Evolutionary conservation across 2,329 filamentous ascomycete species (phyloP), one percentile per base, ranked within the genome.

Genomic region (Alternaria sp.): DNA sequence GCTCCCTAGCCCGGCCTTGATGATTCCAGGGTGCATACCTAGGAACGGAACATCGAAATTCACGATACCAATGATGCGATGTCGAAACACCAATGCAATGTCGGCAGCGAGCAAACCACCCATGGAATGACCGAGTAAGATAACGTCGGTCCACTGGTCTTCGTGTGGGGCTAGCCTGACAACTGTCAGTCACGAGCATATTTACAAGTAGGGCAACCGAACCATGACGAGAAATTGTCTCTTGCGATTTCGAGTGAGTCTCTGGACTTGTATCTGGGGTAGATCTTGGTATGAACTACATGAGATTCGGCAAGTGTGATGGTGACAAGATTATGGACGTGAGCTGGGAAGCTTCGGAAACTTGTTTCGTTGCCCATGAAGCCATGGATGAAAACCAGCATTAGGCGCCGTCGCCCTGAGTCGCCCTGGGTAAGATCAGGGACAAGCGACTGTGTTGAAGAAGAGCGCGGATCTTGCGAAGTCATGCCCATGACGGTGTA

Each of bases 331-430:
- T 89, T 87, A 77, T 97, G 94, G 4, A 97, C 87, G 80, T 97
- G 93, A 8, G 91, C 91, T 0, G 94, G 94, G 70, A 97, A 97
- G 45, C 90, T 92, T 63, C 89, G 87, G 75, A 97, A 97, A 59
- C 92, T 96, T 32, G 91, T 90, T 77, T 95, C 92, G 61, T 92
- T 90, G 53, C 94, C 93, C 85, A 95, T 90, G 80, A 96, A 97
- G 62, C 94, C 93, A 81, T 97, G 94, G 57, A 97, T 89, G 75
- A 93, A 97, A 54, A 97, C 83, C 22, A 97, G 76, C 2, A 97
- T 84, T 25, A 97, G 83, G 27, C 83, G 85, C 51, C 87, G 81
- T 25, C 79, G 75, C n/a, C 77, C 75, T 10, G 68, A 63, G 28
- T 74, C 66, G 14, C 73, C 69, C 32, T 60, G 43, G 4, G 76